These are phyloP conservation scores for Bromus sterilis DNA, from an alignment of 176 grass and related monocot species.

Conservation along the genomic window DNA sequence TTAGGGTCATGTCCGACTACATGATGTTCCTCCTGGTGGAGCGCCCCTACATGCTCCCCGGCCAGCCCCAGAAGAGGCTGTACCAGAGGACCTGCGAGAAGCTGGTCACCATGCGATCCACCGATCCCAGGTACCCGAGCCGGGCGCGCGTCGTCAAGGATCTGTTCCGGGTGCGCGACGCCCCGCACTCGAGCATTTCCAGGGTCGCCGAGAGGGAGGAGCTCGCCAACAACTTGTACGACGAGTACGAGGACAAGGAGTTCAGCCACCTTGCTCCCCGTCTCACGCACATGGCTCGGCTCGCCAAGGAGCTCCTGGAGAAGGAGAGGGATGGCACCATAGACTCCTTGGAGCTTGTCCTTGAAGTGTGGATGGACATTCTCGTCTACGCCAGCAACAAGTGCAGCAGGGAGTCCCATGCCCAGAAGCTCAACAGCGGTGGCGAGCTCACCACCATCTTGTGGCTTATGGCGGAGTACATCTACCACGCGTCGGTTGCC, in stretches of 20 bases:
- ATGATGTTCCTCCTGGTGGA: neutral
- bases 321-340: neutral
- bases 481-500: neutral
- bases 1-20: neutral
- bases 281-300: neutral
- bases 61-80: neutral
- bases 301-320: neutral
- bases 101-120: neutral
- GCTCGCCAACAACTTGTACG: neutral
- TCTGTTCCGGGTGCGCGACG: neutral
- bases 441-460: neutral
- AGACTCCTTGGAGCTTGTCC: neutral
- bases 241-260: neutral
- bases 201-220: neutral
- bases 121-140: neutral
- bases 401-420: neutral
- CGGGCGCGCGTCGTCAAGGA: neutral
- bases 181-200: neutral
- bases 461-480: neutral
- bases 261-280: neutral
- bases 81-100: neutral
- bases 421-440: constrained; percentile 5
- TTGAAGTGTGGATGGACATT: neutral
- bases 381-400: neutral
- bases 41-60: neutral